Evolutionary conservation across 2,329 filamentous ascomycete genomes (phyloP), one percentile per base, ranked within the genome.

Genomic region (Cordyceps cicadae): DNA sequence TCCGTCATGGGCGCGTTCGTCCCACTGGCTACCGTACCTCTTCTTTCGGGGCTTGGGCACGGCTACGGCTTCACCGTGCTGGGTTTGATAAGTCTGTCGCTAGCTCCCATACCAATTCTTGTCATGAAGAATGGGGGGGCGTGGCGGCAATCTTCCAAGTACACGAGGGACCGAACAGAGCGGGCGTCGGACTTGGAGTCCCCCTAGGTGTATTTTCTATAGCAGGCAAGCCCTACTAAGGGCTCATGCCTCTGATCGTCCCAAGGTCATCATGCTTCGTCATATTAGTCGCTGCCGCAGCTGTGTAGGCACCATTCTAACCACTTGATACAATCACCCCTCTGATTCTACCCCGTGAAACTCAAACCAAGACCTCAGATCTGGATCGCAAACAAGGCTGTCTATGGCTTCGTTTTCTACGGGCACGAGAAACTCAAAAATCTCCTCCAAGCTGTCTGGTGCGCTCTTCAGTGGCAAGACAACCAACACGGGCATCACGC

Each of bases 1-100:
- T 84, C 81, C 62, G 69, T 86, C 0, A 76, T 79, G 70, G 79
- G 82, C 3, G 84, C 83, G 0, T 80, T 86, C 48, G 64, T 86
- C 34, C 84, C 84, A 0, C 71, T 86, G 50, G 70, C 75, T 0
- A 75, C 78, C 1, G 76, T 71, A 1, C 80, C 81, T 0, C 65
- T 85, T 49, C 73, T 79, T 0, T 74, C 76, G 8, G 62, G 60
- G 0, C 72, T 83, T 15, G 83, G 82, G 2, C 82, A 79, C 59
- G 82, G 82, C 0, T 76, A 76, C 72, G 81, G 76, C 0, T 78
- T 82, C 59, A 79, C 74, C 0, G 66, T 78, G 1, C 66, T 85
- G 32, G 78, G 73, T 0, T 74, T 61, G 0, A 37, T 77, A 0
- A 75, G 74, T 52, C 63, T 82, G 2, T 62, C 70, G 3, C 63